These are phyloP conservation scores for Naegleria lovaniensis DNA, from an alignment of 208 protist species.

Conservation along the genomic window DNA sequence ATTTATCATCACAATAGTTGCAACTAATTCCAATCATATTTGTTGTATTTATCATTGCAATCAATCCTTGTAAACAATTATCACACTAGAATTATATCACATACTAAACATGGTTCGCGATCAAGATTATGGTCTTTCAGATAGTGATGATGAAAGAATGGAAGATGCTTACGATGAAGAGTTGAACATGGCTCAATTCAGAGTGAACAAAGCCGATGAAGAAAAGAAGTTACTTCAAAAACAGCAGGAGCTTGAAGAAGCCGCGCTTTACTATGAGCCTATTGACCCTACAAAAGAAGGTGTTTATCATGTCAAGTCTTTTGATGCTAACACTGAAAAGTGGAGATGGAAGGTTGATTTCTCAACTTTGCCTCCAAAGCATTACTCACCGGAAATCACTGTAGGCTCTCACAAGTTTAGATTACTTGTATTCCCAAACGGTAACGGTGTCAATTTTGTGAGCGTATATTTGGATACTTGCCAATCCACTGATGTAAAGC, in stretches of 20 bases:
- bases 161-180: neutral
- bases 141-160: neutral
- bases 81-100: no score
- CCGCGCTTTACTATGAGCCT: neutral
- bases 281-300: neutral
- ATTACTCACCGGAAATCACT: neutral
- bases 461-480: neutral
- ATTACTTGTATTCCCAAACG: neutral
- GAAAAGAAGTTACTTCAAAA: neutral
- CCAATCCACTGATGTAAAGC: no score
- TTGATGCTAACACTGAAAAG: conserved; percentile 11
- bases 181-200: no score
- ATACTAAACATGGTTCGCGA: no score
- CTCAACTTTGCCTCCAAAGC: neutral
- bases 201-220: neutral
- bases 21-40: no score
- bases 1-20: no score
- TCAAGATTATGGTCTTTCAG: neutral
- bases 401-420: neutral
- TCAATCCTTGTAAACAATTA: no score
- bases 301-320: neutral
- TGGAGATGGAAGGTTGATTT: neutral
- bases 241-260: neutral
- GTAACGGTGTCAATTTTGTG: neutral
- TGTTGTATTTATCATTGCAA: no score